phyloP scores from a whole-genome alignment of 2,329 filamentous ascomycete species.

The Colletotrichum cordylinicola region DNA sequence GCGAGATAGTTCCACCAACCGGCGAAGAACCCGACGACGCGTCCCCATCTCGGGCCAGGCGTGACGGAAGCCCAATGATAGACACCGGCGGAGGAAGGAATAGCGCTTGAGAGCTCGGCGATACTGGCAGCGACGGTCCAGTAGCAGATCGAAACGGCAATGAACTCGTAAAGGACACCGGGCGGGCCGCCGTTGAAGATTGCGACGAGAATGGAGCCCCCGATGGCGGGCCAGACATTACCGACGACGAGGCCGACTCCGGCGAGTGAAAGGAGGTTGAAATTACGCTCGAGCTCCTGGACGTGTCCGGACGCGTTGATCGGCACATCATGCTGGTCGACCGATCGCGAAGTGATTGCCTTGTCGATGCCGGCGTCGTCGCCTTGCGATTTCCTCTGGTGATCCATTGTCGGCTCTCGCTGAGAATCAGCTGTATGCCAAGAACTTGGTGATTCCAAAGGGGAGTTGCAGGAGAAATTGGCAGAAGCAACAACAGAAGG shows the following conservation, averaged over 20 bases:
- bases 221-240: constrained; percentile 50
- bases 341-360: background rate
- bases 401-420: background rate
- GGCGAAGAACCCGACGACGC: constrained; percentile 51
- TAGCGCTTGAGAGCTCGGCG: constrained; percentile 65
- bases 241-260: constrained; percentile 47
- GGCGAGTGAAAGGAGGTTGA: constrained; percentile 45
- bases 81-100: constrained; percentile 65
- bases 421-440: background rate
- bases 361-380: background rate
- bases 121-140: constrained; percentile 63
- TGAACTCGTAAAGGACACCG: constrained; percentile 67
- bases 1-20: constrained; percentile 53
- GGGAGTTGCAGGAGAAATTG: background rate
- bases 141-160: constrained; percentile 55
- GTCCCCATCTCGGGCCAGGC: constrained; percentile 55
- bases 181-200: constrained; percentile 68
- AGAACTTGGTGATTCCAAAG: background rate
- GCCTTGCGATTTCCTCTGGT: background rate
- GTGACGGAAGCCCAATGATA: constrained; percentile 69
- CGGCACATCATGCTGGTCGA: constrained; percentile 2
- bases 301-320: constrained; percentile 47
- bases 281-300: constrained; percentile 43
- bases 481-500: background rate
- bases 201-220: constrained; percentile 51